Conservation (phyloP, 108 stramenopile genomes). For the Pseudonitzschia multistriata region DNA sequence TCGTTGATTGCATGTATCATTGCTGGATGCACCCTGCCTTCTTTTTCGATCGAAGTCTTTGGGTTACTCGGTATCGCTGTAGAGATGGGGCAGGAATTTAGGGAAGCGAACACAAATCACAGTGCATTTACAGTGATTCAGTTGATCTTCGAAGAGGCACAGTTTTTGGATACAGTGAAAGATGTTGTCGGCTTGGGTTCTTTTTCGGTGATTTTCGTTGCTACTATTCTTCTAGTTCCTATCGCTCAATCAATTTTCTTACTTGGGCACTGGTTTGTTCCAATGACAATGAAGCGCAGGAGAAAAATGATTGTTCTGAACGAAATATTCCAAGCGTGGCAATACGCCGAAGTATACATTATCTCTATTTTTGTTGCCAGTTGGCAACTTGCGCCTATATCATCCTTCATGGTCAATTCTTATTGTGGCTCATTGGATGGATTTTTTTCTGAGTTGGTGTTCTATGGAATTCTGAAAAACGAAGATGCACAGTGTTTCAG, state of each 20-base stretch:
- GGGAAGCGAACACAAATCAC: slow-evolving; percentile 51
- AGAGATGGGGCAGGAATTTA: slow-evolving; percentile 66
- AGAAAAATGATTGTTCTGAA: slow-evolving; percentile 34
- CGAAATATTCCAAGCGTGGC: slow-evolving; percentile 75
- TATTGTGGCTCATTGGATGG: slow-evolving; percentile 58
- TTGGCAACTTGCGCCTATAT: slow-evolving; percentile 74
- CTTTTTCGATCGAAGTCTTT: slow-evolving; percentile 63
- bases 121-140: slow-evolving; percentile 54
- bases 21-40: slow-evolving; percentile 56
- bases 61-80: slow-evolving; percentile 76
- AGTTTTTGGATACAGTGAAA: slow-evolving; percentile 41
- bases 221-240: slow-evolving; percentile 72
- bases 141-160: slow-evolving; percentile 71
- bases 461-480: slow-evolving; percentile 56
- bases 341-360: slow-evolving; percentile 82
- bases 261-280: slow-evolving; percentile 60
- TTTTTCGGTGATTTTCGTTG: slow-evolving; percentile 50
- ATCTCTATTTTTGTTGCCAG: slow-evolving; percentile 65
- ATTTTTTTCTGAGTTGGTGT: slow-evolving; percentile 54
- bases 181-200: slow-evolving; percentile 62
- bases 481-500: slow-evolving; percentile 80
- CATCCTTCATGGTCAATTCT: slow-evolving; percentile 71
- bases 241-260: slow-evolving; percentile 52
- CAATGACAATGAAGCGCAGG: slow-evolving; percentile 36
- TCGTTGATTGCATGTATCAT: slow-evolving; percentile 16